phyloP scores from a whole-genome alignment of 768 basidiomycete genomes.

The Lentinus tigrinus region DNA sequence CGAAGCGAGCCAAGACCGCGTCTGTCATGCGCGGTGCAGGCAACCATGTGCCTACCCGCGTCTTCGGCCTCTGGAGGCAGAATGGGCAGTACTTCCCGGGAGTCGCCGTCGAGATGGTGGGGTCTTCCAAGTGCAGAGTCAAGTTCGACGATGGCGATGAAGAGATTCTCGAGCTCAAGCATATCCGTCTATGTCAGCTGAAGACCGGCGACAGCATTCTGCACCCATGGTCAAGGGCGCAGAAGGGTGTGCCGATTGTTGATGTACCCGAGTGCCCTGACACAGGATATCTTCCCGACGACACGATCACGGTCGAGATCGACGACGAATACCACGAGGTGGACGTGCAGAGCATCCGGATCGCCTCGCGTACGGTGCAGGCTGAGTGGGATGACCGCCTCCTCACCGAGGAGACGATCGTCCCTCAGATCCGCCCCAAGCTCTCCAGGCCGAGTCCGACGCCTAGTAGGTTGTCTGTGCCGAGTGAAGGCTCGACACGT shows the following conservation, averaged over 20 bases:
- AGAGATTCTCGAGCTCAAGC: slow-evolving; percentile 31
- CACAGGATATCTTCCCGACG: slow-evolving; percentile 11
- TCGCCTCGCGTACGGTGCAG: slow-evolving; percentile 50
- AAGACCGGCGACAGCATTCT: slow-evolving; percentile 58
- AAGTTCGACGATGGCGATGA: slow-evolving; percentile 66
- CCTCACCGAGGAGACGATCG: slow-evolving; percentile 42
- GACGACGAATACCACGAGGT: slow-evolving; percentile 34
- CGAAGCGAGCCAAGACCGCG: slow-evolving; percentile 21
- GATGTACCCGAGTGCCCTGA: slow-evolving; percentile 1
- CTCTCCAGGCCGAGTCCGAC: slow-evolving; percentile 39
- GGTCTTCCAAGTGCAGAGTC: slow-evolving; percentile 41
- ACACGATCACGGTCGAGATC: slow-evolving; percentile 36
- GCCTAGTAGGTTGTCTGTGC: slow-evolving; percentile 46
- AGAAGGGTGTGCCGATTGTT: slow-evolving; percentile 6
- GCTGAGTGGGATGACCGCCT: slow-evolving; percentile 54
- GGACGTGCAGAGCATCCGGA: slow-evolving; percentile 40
- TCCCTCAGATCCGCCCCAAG: slow-evolving; percentile 40
- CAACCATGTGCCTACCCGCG: slow-evolving; percentile 43
- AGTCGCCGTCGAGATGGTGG: slow-evolving; percentile 40
- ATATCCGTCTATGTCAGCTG: slow-evolving; percentile 52
- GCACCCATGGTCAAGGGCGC: slow-evolving; percentile 24
- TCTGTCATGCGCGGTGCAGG: slow-evolving; percentile 3
- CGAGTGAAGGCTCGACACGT: slow-evolving; percentile 34
- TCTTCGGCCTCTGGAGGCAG: slow-evolving; percentile 69
- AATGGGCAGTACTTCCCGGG: slow-evolving; percentile 66